Base-by-base conservation (phyloP, 2,329 filamentous ascomycete species). In the Talaromyces sp. region DNA sequence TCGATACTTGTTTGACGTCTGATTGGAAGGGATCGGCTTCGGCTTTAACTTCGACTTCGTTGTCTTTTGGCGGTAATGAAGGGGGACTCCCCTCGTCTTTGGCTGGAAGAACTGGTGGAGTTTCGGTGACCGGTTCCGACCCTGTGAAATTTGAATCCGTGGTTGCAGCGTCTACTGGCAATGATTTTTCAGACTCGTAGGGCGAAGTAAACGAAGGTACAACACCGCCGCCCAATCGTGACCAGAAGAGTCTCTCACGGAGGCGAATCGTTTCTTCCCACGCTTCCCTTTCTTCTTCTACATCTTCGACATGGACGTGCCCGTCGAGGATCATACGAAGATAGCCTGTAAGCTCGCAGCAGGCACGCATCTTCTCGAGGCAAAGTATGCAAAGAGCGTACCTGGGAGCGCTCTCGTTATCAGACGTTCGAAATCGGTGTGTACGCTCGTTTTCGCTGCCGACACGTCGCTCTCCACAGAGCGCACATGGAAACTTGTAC, bases 171-270 rank as follows among this genome's bases (percentile, higher is more conserved):
- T 36, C 9, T 28, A 36, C 60, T 23, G 62, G 58, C 34, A 47
- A 56, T 55, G n/a, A 12, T 67, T 52, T 72, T 68, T 66, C 75
- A 36, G 61, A 28, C 31, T 65, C 63, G n/a, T 64, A 68, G 31
- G 63, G 53, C 12, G 65, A 68, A 30, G 79, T 66, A 57, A 80
- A 79, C 12, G 84, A 81, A 1, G 94, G 95, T 12, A 98, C 79
- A 2, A 99, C 92, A 14, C 95, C 95, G 31, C 93, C 95, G 30
- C 94, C 94, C 58, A 99, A 87, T 60, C 95, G 86, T 57, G 91
- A 87, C 95, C 95, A 99, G 73, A 99, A 99, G 90, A 99, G 96
- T 68, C 94, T 88, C 74, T 99, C 95, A 57, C 95, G 84, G 55
- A 98, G 77, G 33, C 89, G 86, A 10, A 97, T 90, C 61, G 92